Evolutionary conservation across 2,329 filamentous ascomycete genomes (phyloP), one percentile per base, ranked within the genome.

Genomic region (Botrytis elliptica): DNA sequence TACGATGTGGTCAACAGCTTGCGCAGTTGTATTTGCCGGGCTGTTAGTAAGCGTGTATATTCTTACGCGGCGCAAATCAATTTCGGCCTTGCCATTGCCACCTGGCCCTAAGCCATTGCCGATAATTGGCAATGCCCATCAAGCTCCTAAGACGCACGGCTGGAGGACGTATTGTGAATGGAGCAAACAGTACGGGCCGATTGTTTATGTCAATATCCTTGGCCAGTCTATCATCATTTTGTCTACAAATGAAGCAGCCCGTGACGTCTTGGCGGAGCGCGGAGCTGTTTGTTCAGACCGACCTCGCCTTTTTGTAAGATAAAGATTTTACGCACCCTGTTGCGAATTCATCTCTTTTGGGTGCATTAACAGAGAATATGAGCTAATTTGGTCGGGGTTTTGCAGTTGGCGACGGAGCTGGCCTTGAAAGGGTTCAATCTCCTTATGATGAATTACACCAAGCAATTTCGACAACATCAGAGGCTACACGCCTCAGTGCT

Each of bases 241-340:
- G n/a, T 67, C 44, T 52, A 67, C 64, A 12, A 29, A 67, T 52
- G 16, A 52, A 67, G 44, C 49, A n/a, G 64, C 64, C n/a, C 64
- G n/a, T 52, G 64, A 67, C n/a, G 49, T 52, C 42, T 52, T 67
- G 64, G 64, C 64, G 6, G 52, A 67, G 64, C 64, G 44, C 25
- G 64, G 64, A 33, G 20, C 40, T 52, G 49, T 67, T 38, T 67
- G 64, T 49, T 67, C 64, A 67, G 64, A 67, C 64, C 64, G 64
- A 49, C 64, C 64, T 67, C 64, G 64, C 38, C 64, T 67, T 33
- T 67, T 67, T 67, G 64, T 67, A 67, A 67, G 64, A 67, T 67
- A 67, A 29, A 36, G 44, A 67, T 67, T 52, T 16, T 36, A 67
- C 44, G 6, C 44, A 52, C 16, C 29, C 18, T 20, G 40, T 25